A percentile compares a stretch with the other conserved stretches of the same genome.
Evolutionary conservation across 495 filamentous ascomycete genomes (phyloP).

Genomic region (Tuber umbilicatum): DNA sequence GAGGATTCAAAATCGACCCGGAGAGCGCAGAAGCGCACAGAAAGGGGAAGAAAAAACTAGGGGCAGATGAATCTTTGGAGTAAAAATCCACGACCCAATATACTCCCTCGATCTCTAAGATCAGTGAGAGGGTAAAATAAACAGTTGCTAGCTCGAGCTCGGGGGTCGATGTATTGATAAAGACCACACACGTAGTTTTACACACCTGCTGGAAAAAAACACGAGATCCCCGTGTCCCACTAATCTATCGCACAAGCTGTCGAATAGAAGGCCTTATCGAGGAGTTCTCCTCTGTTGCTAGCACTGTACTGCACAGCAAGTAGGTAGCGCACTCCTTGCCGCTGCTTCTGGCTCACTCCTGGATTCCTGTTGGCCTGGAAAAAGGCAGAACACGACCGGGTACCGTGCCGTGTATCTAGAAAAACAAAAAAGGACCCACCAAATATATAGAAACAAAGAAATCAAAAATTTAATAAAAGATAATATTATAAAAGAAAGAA

Average conservation of each 20-base stretch:
- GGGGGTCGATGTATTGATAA: slow-evolving; percentile 7
- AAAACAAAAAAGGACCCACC: slow-evolving; percentile 5
- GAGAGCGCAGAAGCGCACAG: slow-evolving; percentile 21
- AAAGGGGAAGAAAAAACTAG: slow-evolving; percentile 21
- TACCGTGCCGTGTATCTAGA: background rate
- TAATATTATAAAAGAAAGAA: background rate
- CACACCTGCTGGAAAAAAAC: slow-evolving; percentile 37
- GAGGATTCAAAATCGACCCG: slow-evolving; percentile 27
- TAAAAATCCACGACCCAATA: slow-evolving; percentile 30
- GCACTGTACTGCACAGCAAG: background rate
- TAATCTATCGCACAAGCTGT: slow-evolving; percentile 4
- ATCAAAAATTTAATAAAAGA: slow-evolving; percentile 16
- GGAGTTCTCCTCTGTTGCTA: slow-evolving; percentile 12
- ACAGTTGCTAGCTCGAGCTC: slow-evolving; percentile 9
- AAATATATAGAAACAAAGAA: slow-evolving; percentile 13
- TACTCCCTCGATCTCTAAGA: slow-evolving; percentile 20
- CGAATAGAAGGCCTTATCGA: slow-evolving; percentile 12
- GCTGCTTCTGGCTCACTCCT: background rate
- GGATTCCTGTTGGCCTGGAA: background rate
- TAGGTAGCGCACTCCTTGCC: background rate
- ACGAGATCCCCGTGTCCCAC: slow-evolving; percentile 17
- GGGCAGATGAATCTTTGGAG: slow-evolving; percentile 28
- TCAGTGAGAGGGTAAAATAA: background rate
- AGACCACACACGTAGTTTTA: slow-evolving; percentile 10
- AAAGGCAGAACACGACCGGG: background rate